Base-by-base conservation (phyloP, 2,329 filamentous ascomycete species). In the Fusarium floridanum region DNA sequence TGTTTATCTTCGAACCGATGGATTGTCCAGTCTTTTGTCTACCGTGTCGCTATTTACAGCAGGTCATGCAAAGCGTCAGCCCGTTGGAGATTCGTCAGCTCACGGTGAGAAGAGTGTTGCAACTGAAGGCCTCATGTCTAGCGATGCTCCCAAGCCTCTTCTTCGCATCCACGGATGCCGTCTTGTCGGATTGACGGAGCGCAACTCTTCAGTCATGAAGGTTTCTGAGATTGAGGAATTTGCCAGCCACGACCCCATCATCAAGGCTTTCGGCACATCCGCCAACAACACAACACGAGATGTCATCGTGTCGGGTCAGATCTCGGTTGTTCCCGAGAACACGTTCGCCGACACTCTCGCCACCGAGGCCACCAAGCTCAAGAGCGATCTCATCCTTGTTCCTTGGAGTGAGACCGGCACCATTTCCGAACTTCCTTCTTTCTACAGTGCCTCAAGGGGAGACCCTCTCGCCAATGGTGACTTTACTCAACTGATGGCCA, bases 201-300 rank as follows among this genome's bases (percentile, higher is more conserved):
- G 96, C 87, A 93, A 94, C 56, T 98, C 95, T 1, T 95, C 95
- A 22, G 95, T 98, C 76, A 98, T 98, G 96, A 92, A 94, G 76
- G 94, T 97, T 8, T 92, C 94, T 0, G 94, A 97, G 79, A 88
- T 92, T 10, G 92, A 95, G 55, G 94, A 96, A 62, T 88, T 91
- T 75, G 89, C 89, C 32, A 86, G 89, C 10, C 88, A 89, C 79
- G 96, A 98, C 78, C 94, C 95, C 0, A 92, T 98, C 4, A 90
- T 98, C 66, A 97, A 97, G 81, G 93, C 94, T 0, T 98, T 98
- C 81, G 94, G 95, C 8, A 71, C 66, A 9, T 71, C 69, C 4
- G 65, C 68, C 16, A 65, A 66, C 36, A 68, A 70, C 34, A 67
- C 65, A 6, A 56, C 65, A 0, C 41, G 71, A 5, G 64, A 71